Evolutionary conservation across 257 asterid genomes (phyloP).

Genomic region (Verbena officinalis): DNA sequence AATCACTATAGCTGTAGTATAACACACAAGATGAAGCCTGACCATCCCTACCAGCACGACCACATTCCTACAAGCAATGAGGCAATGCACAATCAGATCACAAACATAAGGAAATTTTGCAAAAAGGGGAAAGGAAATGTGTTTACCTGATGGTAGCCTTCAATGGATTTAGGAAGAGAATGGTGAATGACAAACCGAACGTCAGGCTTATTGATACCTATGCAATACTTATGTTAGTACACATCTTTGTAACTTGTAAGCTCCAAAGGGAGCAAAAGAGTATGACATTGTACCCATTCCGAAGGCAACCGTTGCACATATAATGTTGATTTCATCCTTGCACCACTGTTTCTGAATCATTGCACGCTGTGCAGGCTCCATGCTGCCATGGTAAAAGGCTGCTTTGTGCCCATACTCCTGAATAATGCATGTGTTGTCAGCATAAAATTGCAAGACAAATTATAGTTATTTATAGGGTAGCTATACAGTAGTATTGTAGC

Average conservation of each 20-base stretch:
- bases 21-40: slow-evolving; percentile 87
- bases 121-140: slow-evolving; percentile 21
- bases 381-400: slow-evolving; percentile 93
- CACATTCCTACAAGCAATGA: slow-evolving; percentile 79
- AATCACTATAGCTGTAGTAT: slow-evolving; percentile 92
- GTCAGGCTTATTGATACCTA: slow-evolving; percentile 99
- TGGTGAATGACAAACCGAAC: slow-evolving; percentile 99
- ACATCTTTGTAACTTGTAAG: slow-evolving; percentile 10
- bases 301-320: slow-evolving; percentile 97
- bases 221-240: slow-evolving; percentile 32
- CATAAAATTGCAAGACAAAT: slow-evolving; percentile 23
- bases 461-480: background rate
- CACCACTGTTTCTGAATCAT: slow-evolving; percentile 89
- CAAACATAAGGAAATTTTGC: slow-evolving; percentile 13
- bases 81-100: slow-evolving; percentile 17
- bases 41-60: slow-evolving; percentile 99
- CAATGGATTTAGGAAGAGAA: slow-evolving; percentile 98
- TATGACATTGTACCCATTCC: slow-evolving; percentile 92
- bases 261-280: slow-evolving; percentile 30
- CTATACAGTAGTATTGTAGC: background rate
- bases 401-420: slow-evolving; percentile 88
- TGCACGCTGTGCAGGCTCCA: slow-evolving; percentile 83
- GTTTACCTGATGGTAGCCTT: slow-evolving; percentile 95
- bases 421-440: slow-evolving; percentile 28
- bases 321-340: slow-evolving; percentile 92